Percentiles rank a stretch among this genome's conserved stretches.
These are phyloP conservation scores for Plectranthus barbatus DNA, from an alignment of 257 asterid species.

Conservation along the genomic window DNA sequence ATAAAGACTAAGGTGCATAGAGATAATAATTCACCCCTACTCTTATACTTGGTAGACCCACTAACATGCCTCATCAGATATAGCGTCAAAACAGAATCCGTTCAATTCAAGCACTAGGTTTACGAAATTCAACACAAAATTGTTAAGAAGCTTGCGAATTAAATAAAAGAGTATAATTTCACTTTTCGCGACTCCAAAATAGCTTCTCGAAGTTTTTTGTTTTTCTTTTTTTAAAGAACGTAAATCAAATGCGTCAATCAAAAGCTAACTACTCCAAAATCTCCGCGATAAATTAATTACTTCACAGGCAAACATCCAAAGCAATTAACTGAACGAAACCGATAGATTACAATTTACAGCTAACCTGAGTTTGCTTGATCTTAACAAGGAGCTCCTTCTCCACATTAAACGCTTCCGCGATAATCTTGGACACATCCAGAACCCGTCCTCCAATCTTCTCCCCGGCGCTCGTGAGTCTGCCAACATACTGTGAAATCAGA, in stretches of 20 bases:
- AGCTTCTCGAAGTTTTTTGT: neutral
- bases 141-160: neutral
- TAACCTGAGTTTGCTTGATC: slow-evolving; percentile 66
- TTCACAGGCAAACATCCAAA: neutral
- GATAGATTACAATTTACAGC: neutral
- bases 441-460: slow-evolving; percentile 89
- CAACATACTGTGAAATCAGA: slow-evolving; percentile 52
- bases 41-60: neutral
- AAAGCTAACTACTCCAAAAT: neutral
- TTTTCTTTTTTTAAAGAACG: neutral
- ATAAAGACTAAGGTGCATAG: neutral
- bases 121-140: neutral
- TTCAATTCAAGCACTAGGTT: neutral
- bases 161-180: neutral
- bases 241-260: neutral
- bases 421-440: slow-evolving; percentile 52
- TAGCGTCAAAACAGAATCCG: neutral
- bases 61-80: neutral
- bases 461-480: slow-evolving; percentile 50
- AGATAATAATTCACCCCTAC: neutral
- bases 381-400: slow-evolving; percentile 76
- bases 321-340: neutral
- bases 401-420: slow-evolving; percentile 57
- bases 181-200: neutral
- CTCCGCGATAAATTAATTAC: neutral